A percentile compares a stretch with the other conserved stretches of the same genome.
These are phyloP conservation scores for Mrakia frigida DNA, from an alignment of 768 basidiomycete species.

Conservation along the genomic window DNA sequence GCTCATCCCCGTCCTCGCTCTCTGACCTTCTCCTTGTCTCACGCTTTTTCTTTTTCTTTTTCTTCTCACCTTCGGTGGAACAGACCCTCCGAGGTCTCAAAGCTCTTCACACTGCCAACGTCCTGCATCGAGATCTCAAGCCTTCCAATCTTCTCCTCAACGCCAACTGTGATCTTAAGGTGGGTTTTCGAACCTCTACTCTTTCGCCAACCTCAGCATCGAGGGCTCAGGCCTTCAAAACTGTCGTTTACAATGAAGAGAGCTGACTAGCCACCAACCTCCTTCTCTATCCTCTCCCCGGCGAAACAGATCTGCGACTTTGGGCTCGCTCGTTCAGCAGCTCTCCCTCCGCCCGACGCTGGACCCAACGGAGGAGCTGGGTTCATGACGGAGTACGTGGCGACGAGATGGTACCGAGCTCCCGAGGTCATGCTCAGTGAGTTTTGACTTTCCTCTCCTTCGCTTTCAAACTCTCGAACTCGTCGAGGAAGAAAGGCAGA, in stretches of 20 bases:
- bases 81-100: constrained; percentile 90
- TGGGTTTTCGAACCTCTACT: constrained; percentile 10
- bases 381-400: constrained; percentile 74
- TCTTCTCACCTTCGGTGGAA: background rate
- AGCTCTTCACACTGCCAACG: constrained; percentile 91
- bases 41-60: background rate
- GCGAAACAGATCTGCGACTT: constrained; percentile 62
- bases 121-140: constrained; percentile 54
- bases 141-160: constrained; percentile 47
- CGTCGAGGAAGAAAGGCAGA: background rate
- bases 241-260: background rate
- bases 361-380: constrained; percentile 51
- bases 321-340: constrained; percentile 66
- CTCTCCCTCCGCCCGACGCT: constrained; percentile 34
- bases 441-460: background rate
- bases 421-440: constrained; percentile 96
- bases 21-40: background rate
- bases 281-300: no score
- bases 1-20: no score
- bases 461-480: no score
- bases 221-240: background rate
- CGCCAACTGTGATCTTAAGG: constrained; percentile 49
- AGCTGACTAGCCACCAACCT: no score
- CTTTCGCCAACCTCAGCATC: background rate
- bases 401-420: constrained; percentile 97